Conservation (phyloP, 176 grass and related monocot species). For the Hsuehochloa calcarea region DNA sequence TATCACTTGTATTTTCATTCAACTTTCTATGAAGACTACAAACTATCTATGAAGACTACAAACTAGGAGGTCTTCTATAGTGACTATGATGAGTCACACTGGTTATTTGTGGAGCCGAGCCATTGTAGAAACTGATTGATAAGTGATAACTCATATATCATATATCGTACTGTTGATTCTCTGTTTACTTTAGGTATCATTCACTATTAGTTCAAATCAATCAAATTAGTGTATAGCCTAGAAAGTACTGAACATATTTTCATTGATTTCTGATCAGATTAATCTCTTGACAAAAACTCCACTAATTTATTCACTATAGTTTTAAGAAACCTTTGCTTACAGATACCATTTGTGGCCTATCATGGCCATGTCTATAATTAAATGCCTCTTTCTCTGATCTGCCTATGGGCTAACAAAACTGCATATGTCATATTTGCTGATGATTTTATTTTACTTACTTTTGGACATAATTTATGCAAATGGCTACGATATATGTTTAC, state of each 20-base stretch:
- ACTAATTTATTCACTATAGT: neutral
- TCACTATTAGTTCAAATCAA: slow-evolving; percentile 9
- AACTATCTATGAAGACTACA: neutral
- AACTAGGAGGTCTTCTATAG: neutral
- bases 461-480: slow-evolving; percentile 14
- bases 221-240: neutral
- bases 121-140: slow-evolving; percentile 7
- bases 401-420: neutral
- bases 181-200: neutral
- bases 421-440: neutral
- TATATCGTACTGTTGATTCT: neutral
- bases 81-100: neutral
- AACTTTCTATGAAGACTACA: neutral
- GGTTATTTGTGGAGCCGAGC: neutral
- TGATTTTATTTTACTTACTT: neutral
- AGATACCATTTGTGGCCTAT: neutral
- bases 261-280: neutral
- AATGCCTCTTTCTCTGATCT: neutral
- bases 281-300: neutral
- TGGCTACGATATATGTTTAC: slow-evolving; percentile 12
- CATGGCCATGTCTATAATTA: neutral
- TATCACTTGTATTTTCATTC: slow-evolving; percentile 14
- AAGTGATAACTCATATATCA: neutral
- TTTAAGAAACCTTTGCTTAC: neutral
- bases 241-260: neutral